Percentiles rank a stretch among this genome's conserved stretches.
Evolutionary conservation across 2,329 filamentous ascomycete species (phyloP).

Genomic region (Fusarium nygamai): DNA sequence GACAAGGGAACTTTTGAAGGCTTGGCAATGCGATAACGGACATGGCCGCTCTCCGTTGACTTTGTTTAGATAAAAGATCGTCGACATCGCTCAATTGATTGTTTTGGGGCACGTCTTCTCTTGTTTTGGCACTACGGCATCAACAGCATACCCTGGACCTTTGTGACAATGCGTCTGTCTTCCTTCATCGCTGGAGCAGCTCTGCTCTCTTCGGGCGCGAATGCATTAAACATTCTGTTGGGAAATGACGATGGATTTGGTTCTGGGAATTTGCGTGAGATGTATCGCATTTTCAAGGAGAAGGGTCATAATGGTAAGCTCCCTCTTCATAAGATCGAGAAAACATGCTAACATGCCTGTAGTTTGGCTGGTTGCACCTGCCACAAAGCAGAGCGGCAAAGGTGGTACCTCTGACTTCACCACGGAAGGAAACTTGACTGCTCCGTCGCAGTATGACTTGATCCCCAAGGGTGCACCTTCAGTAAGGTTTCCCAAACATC

Average conservation of each 20-base stretch:
- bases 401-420: conserved; percentile 45
- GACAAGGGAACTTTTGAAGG: conserved; percentile 20
- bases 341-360: rapidly evolving
- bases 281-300: conserved; percentile 44
- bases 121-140: neutral
- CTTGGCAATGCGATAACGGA: conserved; percentile 28
- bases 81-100: neutral
- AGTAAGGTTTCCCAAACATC: neutral
- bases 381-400: conserved; percentile 45
- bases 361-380: conserved; percentile 47
- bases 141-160: neutral
- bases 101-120: neutral
- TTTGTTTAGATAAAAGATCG: conserved; percentile 17
- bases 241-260: conserved; percentile 48
- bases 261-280: conserved; percentile 44
- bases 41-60: conserved; percentile 1
- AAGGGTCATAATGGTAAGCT: conserved; percentile 42
- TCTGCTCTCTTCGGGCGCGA: conserved; percentile 25
- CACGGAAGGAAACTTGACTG: conserved; percentile 42
- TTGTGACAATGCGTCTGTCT: conserved; percentile 35
- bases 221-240: conserved; percentile 44
- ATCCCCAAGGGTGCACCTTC: conserved; percentile 45
- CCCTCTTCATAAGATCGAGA: rapidly evolving
- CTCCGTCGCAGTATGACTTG: conserved; percentile 41
- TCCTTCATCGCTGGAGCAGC: conserved; percentile 26